phyloP scores from a whole-genome alignment of 768 basidiomycete genomes.

The Punctularia strigosozonata region DNA sequence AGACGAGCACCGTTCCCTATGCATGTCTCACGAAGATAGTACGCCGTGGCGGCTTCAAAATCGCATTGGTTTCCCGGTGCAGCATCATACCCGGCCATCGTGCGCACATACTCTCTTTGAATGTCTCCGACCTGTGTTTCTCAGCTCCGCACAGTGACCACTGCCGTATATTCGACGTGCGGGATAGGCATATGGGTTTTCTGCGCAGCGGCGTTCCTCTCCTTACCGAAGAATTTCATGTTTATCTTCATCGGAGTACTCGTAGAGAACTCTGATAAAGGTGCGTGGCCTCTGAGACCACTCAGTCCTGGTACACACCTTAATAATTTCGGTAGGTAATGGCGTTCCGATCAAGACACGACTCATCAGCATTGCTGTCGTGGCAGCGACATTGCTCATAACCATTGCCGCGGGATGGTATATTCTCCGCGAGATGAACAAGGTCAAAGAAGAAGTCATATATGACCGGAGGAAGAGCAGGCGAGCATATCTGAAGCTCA shows the following conservation, averaged over 20 bases:
- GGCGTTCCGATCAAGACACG: no score
- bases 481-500: slow-evolving; percentile 29
- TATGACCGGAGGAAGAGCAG: slow-evolving; percentile 61
- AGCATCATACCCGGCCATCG: slow-evolving; percentile 85
- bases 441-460: slow-evolving; percentile 54
- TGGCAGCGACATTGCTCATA: slow-evolving; percentile 56
- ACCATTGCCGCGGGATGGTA: slow-evolving; percentile 79
- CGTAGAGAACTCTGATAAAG: slow-evolving; percentile 36
- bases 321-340: neutral
- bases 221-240: slow-evolving; percentile 84
- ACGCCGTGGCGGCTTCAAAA: slow-evolving; percentile 79
- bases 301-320: neutral
- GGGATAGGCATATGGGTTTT: slow-evolving; percentile 79
- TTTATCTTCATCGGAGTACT: slow-evolving; percentile 86
- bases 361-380: slow-evolving; percentile 59
- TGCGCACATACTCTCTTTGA: slow-evolving; percentile 21
- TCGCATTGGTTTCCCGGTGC: slow-evolving; percentile 64
- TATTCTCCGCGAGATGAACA: slow-evolving; percentile 61
- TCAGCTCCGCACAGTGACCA: slow-evolving; percentile 48
- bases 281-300: slow-evolving; percentile 31
- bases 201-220: slow-evolving; percentile 65
- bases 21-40: slow-evolving; percentile 46
- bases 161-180: slow-evolving; percentile 79
- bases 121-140: slow-evolving; percentile 1
- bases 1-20: slow-evolving; percentile 30